These are phyloP conservation scores for Aspergillus nomiae DNA, from an alignment of 2,329 filamentous ascomycete genomes.

Conservation along the genomic window DNA sequence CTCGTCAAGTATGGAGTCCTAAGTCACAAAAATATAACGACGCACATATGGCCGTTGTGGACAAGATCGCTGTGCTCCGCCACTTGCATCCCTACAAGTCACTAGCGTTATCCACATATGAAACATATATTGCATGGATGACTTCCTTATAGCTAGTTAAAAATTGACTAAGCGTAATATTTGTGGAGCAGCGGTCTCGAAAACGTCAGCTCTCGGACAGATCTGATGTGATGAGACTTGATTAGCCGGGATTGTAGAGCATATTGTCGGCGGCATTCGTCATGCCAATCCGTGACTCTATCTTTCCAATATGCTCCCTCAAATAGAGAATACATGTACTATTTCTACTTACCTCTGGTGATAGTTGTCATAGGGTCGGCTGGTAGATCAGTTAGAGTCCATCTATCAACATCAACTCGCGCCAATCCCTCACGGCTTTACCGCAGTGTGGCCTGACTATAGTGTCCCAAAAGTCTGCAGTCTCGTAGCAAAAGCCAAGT, in stretches of 20 bases:
- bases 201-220: background rate
- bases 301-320: background rate
- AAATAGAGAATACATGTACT: background rate
- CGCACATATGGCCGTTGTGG: background rate
- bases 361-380: background rate
- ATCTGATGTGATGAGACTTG: background rate
- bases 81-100: background rate
- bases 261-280: background rate
- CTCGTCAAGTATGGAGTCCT: background rate
- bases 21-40: background rate
- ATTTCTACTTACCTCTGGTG: background rate
- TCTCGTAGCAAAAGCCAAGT: background rate
- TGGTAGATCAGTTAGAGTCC: background rate
- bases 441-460: background rate
- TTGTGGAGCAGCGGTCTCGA: background rate
- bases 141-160: background rate
- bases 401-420: background rate
- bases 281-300: background rate
- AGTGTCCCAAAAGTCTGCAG: background rate
- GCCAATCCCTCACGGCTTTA: background rate
- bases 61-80: background rate
- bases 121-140: background rate
- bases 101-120: background rate
- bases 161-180: background rate
- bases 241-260: background rate